phyloP scores from a whole-genome alignment of 192 early-diverging fungal species.

The Coemansia sp. region DNA sequence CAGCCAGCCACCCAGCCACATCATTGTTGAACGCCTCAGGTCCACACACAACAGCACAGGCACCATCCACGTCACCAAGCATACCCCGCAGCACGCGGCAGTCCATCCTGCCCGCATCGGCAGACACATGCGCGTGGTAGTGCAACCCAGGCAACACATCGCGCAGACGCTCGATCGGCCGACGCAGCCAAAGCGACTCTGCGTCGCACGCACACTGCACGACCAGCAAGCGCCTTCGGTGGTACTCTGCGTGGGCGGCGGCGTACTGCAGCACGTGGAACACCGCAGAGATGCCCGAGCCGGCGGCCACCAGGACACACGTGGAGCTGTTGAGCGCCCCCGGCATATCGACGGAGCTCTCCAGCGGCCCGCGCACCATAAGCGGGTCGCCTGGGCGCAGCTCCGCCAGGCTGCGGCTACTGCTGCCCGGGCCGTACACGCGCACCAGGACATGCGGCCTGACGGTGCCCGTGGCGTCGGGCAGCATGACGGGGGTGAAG shows the following conservation, averaged over 20 bases:
- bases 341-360: slow-evolving; percentile 22
- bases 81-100: neutral
- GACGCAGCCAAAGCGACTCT: slow-evolving; percentile 17
- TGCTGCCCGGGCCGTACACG: slow-evolving; percentile 16
- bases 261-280: slow-evolving; percentile 42
- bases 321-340: neutral
- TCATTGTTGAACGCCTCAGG: slow-evolving; percentile 35
- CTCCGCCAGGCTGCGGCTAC: slow-evolving; percentile 10
- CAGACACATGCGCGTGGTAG: slow-evolving; percentile 20
- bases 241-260: slow-evolving; percentile 17
- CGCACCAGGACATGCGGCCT: slow-evolving; percentile 38
- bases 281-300: slow-evolving; percentile 42
- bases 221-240: slow-evolving; percentile 12
- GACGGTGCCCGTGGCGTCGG: slow-evolving; percentile 21
- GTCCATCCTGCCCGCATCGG: neutral
- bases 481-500: slow-evolving; percentile 41
- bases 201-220: slow-evolving; percentile 27
- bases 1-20: slow-evolving; percentile 15
- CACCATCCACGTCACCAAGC: neutral
- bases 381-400: slow-evolving; percentile 3
- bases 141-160: slow-evolving; percentile 14
- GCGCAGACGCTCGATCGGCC: slow-evolving; percentile 2
- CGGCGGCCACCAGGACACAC: slow-evolving; percentile 29
- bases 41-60: slow-evolving; percentile 33
- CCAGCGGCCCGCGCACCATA: slow-evolving; percentile 23